phyloP scores from a whole-genome alignment of 2,329 filamentous ascomycete genomes.

The Ophiostoma triangulosporum region DNA sequence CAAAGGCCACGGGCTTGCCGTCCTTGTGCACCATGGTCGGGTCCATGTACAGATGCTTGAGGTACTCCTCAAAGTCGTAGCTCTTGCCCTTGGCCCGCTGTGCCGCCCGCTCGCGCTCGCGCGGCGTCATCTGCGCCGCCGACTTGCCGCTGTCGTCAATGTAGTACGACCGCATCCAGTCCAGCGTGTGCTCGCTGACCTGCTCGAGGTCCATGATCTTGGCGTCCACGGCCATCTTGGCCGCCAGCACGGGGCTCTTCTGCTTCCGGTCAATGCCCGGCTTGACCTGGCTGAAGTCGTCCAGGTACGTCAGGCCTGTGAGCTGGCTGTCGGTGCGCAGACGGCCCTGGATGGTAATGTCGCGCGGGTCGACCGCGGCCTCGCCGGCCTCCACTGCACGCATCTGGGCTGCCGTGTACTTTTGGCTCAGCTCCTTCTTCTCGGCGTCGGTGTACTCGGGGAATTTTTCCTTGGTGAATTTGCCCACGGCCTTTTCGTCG shows the following conservation, averaged over 20 bases:
- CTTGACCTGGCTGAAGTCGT: slow-evolving; percentile 67
- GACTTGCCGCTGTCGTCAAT: slow-evolving; percentile 14
- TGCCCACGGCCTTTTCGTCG: slow-evolving; percentile 28
- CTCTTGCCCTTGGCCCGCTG: slow-evolving; percentile 12
- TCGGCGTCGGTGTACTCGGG: slow-evolving; percentile 56
- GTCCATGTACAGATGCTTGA: slow-evolving; percentile 23
- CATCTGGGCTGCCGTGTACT: slow-evolving; percentile 71
- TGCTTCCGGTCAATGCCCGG: slow-evolving; percentile 63
- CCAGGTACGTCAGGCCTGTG: slow-evolving; percentile 51
- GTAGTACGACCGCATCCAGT: slow-evolving; percentile 26
- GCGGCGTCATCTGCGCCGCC: slow-evolving; percentile 13
- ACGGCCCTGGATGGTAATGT: slow-evolving; percentile 60
- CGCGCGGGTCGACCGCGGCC: slow-evolving; percentile 56
- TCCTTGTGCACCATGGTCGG: slow-evolving; percentile 23
- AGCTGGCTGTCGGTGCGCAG: slow-evolving; percentile 59
- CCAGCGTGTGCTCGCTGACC: slow-evolving; percentile 43
- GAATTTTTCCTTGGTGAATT: slow-evolving; percentile 35
- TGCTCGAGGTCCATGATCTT: slow-evolving; percentile 50
- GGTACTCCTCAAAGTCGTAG: slow-evolving; percentile 2
- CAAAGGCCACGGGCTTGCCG: slow-evolving; percentile 8
- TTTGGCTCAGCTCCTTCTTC: slow-evolving; percentile 43
- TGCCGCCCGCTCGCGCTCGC: slow-evolving; percentile 18
- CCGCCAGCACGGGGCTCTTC: slow-evolving; percentile 31
- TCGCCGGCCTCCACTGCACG: slow-evolving; percentile 73
- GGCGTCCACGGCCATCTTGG: slow-evolving; percentile 19